These are phyloP conservation scores for Pezicula neosporulosa DNA, from an alignment of 2,329 filamentous ascomycete genomes.

Conservation along the genomic window DNA sequence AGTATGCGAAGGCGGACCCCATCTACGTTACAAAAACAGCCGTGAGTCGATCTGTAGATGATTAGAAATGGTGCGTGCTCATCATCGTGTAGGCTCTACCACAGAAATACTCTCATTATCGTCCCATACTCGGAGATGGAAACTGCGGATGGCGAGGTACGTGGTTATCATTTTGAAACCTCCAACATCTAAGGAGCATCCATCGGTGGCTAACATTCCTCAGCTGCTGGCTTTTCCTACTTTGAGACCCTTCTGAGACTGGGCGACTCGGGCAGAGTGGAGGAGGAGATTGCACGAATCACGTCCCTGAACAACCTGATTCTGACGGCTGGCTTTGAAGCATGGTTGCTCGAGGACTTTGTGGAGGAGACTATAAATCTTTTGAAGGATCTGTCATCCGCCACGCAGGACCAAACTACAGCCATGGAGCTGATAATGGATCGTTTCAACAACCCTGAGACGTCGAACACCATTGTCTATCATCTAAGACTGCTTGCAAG, in stretches of 20 bases:
- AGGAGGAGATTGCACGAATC: slow-evolving; percentile 70
- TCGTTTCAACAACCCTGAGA: slow-evolving; percentile 71
- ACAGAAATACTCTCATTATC: slow-evolving; percentile 81
- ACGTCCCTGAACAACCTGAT: slow-evolving; percentile 69
- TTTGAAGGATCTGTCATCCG: slow-evolving; percentile 57
- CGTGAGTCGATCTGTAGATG: slow-evolving; percentile 47
- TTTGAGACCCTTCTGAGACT: slow-evolving; percentile 78
- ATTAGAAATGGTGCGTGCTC: slow-evolving; percentile 1
- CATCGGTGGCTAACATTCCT: slow-evolving; percentile 13
- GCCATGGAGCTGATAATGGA: slow-evolving; percentile 50
- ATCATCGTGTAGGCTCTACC: slow-evolving; percentile 62
- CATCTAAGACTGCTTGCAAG: slow-evolving; percentile 80
- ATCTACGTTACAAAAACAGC: slow-evolving; percentile 83
- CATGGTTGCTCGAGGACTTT: slow-evolving; percentile 78
- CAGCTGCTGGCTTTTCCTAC: slow-evolving; percentile 90
- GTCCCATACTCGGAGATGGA: slow-evolving; percentile 85
- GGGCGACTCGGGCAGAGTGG: slow-evolving; percentile 61
- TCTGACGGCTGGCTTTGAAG: slow-evolving; percentile 67
- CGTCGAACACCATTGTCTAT: slow-evolving; percentile 77
- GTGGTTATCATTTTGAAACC: slow-evolving; percentile 30
- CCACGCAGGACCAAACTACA: slow-evolving; percentile 47
- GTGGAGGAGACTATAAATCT: slow-evolving; percentile 70
- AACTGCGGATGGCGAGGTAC: slow-evolving; percentile 98
- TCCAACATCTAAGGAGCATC: background rate
- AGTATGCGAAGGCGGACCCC: slow-evolving; percentile 86